These are phyloP conservation scores for Pecoramyces ruminantium DNA, from an alignment of 192 early-diverging fungal genomes.

Conservation along the genomic window DNA sequence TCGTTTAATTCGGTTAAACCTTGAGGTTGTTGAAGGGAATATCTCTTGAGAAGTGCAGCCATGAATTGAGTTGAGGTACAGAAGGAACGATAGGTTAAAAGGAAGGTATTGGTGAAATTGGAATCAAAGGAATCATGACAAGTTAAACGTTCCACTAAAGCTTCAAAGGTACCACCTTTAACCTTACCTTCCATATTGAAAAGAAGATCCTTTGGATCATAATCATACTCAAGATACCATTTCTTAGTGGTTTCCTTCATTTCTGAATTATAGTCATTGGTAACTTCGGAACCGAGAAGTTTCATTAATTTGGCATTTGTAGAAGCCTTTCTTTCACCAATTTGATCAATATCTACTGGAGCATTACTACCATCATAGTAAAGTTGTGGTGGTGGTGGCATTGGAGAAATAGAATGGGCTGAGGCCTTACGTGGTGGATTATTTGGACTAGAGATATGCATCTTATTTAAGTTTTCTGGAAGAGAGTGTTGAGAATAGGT, in stretches of 20 bases:
- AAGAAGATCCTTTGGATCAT: slow-evolving; percentile 30
- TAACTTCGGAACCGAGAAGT: background rate
- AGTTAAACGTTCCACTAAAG: slow-evolving; percentile 55
- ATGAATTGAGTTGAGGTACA: slow-evolving; percentile 62
- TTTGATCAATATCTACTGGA: background rate
- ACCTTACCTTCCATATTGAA: slow-evolving; percentile 51
- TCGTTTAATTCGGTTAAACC: slow-evolving; percentile 38
- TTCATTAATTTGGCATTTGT: background rate
- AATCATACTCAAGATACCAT: slow-evolving; percentile 39
- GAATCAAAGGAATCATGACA: slow-evolving; percentile 33
- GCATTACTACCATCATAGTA: background rate
- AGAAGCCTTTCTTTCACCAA: background rate
- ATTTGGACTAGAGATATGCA: background rate
- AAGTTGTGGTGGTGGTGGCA: background rate
- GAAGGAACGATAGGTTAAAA: slow-evolving; percentile 91
- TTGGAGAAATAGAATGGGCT: background rate
- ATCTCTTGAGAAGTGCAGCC: slow-evolving; percentile 53
- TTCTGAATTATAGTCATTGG: background rate
- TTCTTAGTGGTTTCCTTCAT: slow-evolving; percentile 2
- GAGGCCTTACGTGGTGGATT: background rate
- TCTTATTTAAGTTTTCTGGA: background rate
- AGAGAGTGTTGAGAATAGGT: background rate
- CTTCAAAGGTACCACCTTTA: slow-evolving; percentile 49
- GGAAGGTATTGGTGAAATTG: slow-evolving; percentile 70
- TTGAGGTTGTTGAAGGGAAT: slow-evolving; percentile 53